These are phyloP conservation scores for Metarhizium anisopliae DNA, from an alignment of 2,329 filamentous ascomycete genomes.

Conservation along the genomic window DNA sequence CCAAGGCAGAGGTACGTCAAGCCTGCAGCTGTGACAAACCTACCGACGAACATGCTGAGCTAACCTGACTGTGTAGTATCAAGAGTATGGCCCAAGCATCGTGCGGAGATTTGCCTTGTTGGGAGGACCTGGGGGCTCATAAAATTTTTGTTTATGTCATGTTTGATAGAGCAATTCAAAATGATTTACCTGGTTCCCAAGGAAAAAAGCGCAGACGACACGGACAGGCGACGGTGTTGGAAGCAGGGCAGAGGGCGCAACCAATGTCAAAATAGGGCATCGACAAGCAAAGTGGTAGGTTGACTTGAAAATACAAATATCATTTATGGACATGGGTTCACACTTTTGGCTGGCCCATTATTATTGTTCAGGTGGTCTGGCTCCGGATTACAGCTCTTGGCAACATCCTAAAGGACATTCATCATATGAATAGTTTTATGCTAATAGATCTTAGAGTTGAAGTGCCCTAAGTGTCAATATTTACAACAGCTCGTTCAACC, in stretches of 20 bases:
- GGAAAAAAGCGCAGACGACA: not conserved
- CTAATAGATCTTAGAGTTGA: not conserved
- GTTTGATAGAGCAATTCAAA: conserved; percentile 1
- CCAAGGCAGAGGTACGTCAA: conserved; percentile 58
- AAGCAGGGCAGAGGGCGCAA: not conserved
- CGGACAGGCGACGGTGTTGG: not conserved
- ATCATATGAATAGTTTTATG: not conserved
- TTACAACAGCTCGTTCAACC: too few species aligned
- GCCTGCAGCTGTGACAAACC: too few species aligned
- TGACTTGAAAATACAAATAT: not conserved
- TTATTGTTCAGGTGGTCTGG: not conserved
- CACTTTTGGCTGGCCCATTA: not conserved
- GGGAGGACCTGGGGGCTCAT: conserved; percentile 81
- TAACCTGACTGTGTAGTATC: conserved; percentile 52
- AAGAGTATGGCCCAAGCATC: conserved; percentile 93
- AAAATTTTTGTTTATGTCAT: conserved; percentile 14
- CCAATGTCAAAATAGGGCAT: not conserved
- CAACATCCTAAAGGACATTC: not conserved
- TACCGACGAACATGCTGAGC: conserved; percentile 1
- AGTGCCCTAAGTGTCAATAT: too few species aligned
- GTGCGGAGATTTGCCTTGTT: conserved; percentile 89
- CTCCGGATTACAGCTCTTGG: not conserved
- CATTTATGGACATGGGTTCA: not conserved
- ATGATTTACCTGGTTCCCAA: not conserved
- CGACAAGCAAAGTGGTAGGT: not conserved